Evolutionary conservation across 2,329 filamentous ascomycete species (phyloP).

Genomic region (Coleophoma crateriformis): DNA sequence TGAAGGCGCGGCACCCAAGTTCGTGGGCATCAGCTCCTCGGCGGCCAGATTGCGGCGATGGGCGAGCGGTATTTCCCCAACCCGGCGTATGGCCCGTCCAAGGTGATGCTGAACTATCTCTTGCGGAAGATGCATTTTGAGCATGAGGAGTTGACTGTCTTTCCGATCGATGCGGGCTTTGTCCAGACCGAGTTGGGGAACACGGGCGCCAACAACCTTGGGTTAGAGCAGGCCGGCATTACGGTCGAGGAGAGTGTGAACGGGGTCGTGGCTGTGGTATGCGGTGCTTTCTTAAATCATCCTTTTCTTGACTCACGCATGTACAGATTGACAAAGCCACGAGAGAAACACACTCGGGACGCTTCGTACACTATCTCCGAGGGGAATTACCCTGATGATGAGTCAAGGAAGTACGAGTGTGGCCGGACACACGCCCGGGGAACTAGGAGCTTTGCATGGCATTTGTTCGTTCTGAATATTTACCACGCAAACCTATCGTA

Average conservation of each 20-base stretch:
- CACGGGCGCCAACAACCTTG: constrained; percentile 17
- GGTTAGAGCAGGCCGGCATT: constrained; percentile 12
- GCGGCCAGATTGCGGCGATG: constrained; percentile 13
- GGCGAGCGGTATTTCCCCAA: constrained; percentile 3
- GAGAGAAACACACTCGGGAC: neutral
- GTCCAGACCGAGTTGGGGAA: constrained; percentile 36
- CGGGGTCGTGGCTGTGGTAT: constrained; percentile 7
- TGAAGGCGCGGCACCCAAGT: constrained; percentile 27
- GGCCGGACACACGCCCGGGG: no score
- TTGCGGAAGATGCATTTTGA: constrained; percentile 30
- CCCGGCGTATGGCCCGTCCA: constrained; percentile 35
- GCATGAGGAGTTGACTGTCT: constrained; percentile 27
- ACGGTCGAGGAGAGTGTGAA: constrained; percentile 13
- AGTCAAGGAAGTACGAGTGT: neutral
- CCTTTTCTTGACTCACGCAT: neutral
- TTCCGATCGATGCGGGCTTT: constrained; percentile 21
- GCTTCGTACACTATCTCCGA: neutral
- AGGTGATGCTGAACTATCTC: constrained; percentile 29
- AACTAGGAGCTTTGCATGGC: no score
- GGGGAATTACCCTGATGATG: neutral
- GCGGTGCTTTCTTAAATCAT: neutral
- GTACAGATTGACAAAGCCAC: neutral
- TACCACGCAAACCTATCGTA: no score
- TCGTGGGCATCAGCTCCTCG: constrained; percentile 27
- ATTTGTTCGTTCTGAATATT: no score